Evolutionary conservation across 805 yeast species (phyloP).

Genomic region (Saccharomycodes ludwigii): DNA sequence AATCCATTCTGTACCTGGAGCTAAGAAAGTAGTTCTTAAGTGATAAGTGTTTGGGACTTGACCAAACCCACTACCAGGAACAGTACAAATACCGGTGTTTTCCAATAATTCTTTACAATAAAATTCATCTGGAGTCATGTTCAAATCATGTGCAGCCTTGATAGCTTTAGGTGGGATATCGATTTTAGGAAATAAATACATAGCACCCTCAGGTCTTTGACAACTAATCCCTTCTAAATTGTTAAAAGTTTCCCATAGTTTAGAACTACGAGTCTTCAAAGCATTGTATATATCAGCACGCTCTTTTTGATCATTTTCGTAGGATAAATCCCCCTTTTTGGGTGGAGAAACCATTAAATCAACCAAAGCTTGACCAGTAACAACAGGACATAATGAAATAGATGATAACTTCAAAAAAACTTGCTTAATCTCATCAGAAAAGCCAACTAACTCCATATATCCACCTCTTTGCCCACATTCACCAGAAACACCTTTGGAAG

Average conservation of each 20-base stretch:
- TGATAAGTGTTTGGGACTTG: slow-evolving; percentile 85
- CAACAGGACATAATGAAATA: slow-evolving; percentile 87
- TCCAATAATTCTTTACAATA: slow-evolving; percentile 80
- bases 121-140: slow-evolving; percentile 67
- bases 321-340: slow-evolving; percentile 59
- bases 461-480: slow-evolving; percentile 99
- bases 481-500: slow-evolving; percentile 94
- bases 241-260: slow-evolving; percentile 58
- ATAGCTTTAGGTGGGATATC: slow-evolving; percentile 52
- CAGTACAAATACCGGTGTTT: slow-evolving; percentile 88
- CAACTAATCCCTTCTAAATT: slow-evolving; percentile 74
- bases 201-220: slow-evolving; percentile 91
- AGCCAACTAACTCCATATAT: slow-evolving; percentile 87
- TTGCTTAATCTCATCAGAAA: slow-evolving; percentile 53
- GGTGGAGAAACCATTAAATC: slow-evolving; percentile 96
- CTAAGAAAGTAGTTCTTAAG: slow-evolving; percentile 90
- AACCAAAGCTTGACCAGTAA: slow-evolving; percentile 85
- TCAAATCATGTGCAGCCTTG: slow-evolving; percentile 42
- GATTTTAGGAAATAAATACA: slow-evolving; percentile 87
- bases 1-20: slow-evolving; percentile 91
- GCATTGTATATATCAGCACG: slow-evolving; percentile 47
- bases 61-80: slow-evolving; percentile 96
- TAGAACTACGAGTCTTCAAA: slow-evolving; percentile 48
- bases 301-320: slow-evolving; percentile 52
- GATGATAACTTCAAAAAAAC: slow-evolving; percentile 78